These are phyloP conservation scores for Thielaviopsis punctulata DNA, from an alignment of 2,329 filamentous ascomycete species.

Conservation along the genomic window DNA sequence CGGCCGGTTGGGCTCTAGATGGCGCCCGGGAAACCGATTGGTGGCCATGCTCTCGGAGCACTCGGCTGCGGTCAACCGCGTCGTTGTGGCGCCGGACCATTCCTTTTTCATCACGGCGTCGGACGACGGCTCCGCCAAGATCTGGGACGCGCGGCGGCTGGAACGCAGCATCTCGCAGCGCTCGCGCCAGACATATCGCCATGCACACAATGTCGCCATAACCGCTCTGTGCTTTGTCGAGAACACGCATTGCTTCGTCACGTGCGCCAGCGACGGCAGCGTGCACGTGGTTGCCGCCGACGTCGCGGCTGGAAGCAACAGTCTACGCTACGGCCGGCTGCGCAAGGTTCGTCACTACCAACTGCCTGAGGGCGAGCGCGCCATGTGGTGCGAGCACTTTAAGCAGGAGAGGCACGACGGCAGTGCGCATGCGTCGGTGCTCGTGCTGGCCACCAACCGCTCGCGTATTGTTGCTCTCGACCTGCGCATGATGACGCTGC, in stretches of 20 bases:
- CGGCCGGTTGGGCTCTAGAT: conserved; percentile 32
- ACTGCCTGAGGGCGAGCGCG: conserved; percentile 56
- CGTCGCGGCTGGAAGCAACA: conserved; percentile 21
- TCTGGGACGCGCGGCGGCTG: conserved; percentile 82
- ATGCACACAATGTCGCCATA: conserved; percentile 53
- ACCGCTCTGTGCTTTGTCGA: conserved; percentile 81
- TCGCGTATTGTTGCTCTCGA: conserved; percentile 75
- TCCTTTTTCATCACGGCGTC: conserved; percentile 87
- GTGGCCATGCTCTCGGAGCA: conserved; percentile 86
- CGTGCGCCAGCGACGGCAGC: conserved; percentile 75
- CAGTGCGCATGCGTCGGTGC: conserved; percentile 36
- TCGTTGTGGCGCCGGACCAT: conserved; percentile 75
- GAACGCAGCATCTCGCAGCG: conserved; percentile 83
- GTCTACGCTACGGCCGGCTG: conserved; percentile 62
- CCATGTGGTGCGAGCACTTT: conserved; percentile 85
- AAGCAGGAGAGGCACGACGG: conserved; percentile 49
- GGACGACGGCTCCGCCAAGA: conserved; percentile 75
- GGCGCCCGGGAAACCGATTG: conserved; percentile 70
- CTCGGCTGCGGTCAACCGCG: conserved; percentile 60
- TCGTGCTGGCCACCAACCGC: conserved; percentile 72
- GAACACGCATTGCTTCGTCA: conserved; percentile 83
- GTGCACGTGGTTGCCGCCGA: conserved; percentile 79
- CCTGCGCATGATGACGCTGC: conserved; percentile 64
- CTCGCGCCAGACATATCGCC: conserved; percentile 69
- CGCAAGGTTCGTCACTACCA: conserved; percentile 64